These are phyloP conservation scores for Alternaria infectoria DNA, from an alignment of 2,329 filamentous ascomycete species.

Conservation along the genomic window DNA sequence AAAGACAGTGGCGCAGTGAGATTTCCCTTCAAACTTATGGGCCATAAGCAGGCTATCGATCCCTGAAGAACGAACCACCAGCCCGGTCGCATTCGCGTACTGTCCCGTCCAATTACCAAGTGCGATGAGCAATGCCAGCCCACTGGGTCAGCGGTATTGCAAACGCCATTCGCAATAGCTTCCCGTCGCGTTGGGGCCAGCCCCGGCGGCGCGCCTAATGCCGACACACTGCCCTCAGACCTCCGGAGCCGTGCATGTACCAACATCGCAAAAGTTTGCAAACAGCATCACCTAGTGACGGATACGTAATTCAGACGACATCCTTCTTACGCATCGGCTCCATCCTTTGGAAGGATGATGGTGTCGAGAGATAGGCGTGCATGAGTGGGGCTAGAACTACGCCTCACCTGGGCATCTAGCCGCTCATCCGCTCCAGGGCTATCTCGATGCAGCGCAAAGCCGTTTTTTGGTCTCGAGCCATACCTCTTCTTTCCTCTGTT, in stretches of 20 bases:
- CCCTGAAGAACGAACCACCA: neutral
- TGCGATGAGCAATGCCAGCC: neutral
- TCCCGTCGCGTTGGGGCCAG: neutral
- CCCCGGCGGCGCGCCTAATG: neutral
- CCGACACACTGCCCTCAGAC: neutral
- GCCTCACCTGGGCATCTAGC: neutral
- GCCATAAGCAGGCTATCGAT: neutral
- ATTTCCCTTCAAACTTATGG: neutral
- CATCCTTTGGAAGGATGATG: neutral
- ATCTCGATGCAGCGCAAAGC: neutral
- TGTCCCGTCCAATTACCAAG: neutral
- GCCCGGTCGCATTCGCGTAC: neutral
- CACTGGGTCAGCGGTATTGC: neutral
- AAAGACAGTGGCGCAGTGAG: neutral
- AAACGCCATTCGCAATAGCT: neutral
- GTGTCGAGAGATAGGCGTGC: neutral
- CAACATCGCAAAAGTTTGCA: neutral
- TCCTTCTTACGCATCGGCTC: neutral
- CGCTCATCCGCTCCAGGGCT: neutral
- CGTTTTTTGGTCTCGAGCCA: neutral
- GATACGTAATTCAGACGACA: neutral
- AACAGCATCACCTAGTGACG: neutral
- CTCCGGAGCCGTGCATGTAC: neutral
- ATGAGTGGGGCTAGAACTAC: neutral
- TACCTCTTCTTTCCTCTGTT: neutral